Base-by-base conservation (phyloP, 2,329 filamentous ascomycete genomes). In the Aspergillus pseudoglaucus region DNA sequence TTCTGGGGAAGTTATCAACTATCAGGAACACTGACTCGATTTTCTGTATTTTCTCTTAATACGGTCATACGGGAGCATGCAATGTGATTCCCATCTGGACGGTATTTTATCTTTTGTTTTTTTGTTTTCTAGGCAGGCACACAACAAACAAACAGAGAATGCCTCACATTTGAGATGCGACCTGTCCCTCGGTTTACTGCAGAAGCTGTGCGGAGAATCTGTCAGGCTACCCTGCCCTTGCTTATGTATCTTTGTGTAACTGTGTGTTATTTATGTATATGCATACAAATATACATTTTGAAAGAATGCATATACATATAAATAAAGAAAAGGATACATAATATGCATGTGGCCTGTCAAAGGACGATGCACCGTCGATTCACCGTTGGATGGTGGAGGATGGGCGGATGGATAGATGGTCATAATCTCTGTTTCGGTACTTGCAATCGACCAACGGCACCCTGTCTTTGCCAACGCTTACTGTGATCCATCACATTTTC, bases 101-200 rank as follows among this genome's bases (percentile, higher is more conserved):
- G 25, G 25, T 30, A 30, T 30, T 30, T 27, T 27, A 27, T 27
- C 12, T 27, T 12, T 10, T 12, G 9, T 4, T 12, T 27, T 12
- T 12, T 3, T 12, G 2, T 12, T 30, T 12, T 30, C 25, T 30
- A 30, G 25, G 25, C 25, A 30, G 25, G 10, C 25, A 30, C 25
- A 30, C 25, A 14, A 15, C 22, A 42, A 42, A 39, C 37, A 39
- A 35, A 35, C 33, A 35, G 15, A 8, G 14, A 35, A 35, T 35
- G 33, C 33, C 37, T 25, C 39, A 50, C 42, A 46, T 52, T 54
- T 49, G 46, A 33, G 43, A 53, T 54, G 49, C 47, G 53, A 52
- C 55, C 47, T 59, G 53, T 59, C 53, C 48, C 53, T 57, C 56
- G 60, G 61, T 53, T 62, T 66, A 65, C 64, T 66, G 64, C 64